Evolutionary conservation across 306 rosid species (phyloP).

Genomic region (Cicer yamashitae): DNA sequence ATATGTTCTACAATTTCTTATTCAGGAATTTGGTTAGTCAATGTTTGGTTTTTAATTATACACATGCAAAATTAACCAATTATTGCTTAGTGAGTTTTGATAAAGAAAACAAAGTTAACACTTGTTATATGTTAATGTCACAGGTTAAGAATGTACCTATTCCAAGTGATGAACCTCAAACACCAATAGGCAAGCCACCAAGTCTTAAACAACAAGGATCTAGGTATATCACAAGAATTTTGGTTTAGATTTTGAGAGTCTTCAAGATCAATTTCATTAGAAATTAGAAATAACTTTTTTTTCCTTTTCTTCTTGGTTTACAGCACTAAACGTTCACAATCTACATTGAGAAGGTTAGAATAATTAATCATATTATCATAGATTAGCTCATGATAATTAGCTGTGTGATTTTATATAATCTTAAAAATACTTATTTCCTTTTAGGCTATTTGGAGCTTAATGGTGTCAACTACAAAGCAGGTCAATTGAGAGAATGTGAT

Average conservation of each 20-base stretch:
- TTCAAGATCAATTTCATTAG: background rate
- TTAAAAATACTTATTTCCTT: constrained; percentile 29
- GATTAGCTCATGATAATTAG: constrained; percentile 22
- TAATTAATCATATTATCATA: background rate
- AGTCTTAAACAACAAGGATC: constrained; percentile 48
- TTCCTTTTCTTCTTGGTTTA: constrained; percentile 42
- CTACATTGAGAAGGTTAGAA: constrained; percentile 68
- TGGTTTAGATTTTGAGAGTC: background rate
- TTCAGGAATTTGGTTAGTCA: constrained; percentile 70
- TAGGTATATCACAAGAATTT: constrained; percentile 51
- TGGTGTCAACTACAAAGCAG: constrained; percentile 21
- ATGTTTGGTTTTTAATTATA: background rate
- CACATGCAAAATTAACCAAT: background rate
- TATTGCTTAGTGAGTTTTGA: background rate
- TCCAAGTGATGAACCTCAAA: constrained; percentile 59
- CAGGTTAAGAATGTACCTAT: constrained; percentile 75
- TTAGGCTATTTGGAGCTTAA: constrained; percentile 64
- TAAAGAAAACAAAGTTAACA: constrained; percentile 2
- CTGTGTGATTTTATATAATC: constrained; percentile 1
- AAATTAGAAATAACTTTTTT: constrained; percentile 29
- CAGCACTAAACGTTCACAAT: constrained; percentile 67
- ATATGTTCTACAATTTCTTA: constrained; percentile 75
- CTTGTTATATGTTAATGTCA: constrained; percentile 38
- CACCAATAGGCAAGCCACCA: constrained; percentile 48
- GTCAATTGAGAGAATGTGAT: constrained; percentile 20